Evolutionary conservation across 805 yeast genomes (phyloP).

Genomic region (Barnettozyma sp.): DNA sequence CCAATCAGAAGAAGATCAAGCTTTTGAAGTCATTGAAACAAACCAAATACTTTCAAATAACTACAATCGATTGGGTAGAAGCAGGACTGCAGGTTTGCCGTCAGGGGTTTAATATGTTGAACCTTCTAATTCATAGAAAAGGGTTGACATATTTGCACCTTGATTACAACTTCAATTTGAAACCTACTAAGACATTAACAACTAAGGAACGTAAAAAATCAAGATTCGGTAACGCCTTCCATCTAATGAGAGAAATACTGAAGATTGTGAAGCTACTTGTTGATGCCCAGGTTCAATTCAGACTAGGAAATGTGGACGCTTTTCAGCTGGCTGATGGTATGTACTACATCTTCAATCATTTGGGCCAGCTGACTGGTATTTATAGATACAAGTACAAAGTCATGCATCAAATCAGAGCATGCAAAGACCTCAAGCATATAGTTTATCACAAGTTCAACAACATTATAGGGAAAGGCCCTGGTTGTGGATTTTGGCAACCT

Average conservation of each 20-base stretch:
- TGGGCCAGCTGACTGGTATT: constrained; percentile 94
- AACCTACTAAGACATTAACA: constrained; percentile 92
- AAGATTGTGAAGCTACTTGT: constrained; percentile 80
- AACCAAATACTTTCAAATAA: constrained; percentile 87
- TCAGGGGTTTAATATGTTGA: constrained; percentile 93
- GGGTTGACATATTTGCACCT: constrained; percentile 89
- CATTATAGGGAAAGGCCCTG: constrained; percentile 95
- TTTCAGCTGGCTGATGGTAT: constrained; percentile 93
- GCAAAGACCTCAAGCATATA: constrained; percentile 91
- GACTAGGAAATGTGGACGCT: constrained; percentile 88
- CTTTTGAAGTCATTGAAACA: constrained; percentile 58
- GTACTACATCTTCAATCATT: constrained; percentile 81
- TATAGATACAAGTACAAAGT: constrained; percentile 95
- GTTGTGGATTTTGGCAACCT: constrained; percentile 99
- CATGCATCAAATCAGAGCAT: constrained; percentile 95
- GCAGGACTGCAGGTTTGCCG: constrained; percentile 91
- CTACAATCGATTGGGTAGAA: constrained; percentile 96
- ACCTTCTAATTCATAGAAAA: constrained; percentile 78
- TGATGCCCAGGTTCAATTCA: constrained; percentile 87
- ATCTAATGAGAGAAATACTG: constrained; percentile 81
- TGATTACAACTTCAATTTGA: constrained; percentile 91
- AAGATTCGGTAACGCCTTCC: constrained; percentile 94
- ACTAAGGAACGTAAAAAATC: constrained; percentile 95
- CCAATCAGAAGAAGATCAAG: constrained; percentile 44
- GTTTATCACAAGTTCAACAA: constrained; percentile 79